Percentiles rank a stretch among this genome's conserved stretches.
These are phyloP conservation scores for Fusarium zealandicum DNA, from an alignment of 2,329 filamentous ascomycete genomes.

Conservation along the genomic window DNA sequence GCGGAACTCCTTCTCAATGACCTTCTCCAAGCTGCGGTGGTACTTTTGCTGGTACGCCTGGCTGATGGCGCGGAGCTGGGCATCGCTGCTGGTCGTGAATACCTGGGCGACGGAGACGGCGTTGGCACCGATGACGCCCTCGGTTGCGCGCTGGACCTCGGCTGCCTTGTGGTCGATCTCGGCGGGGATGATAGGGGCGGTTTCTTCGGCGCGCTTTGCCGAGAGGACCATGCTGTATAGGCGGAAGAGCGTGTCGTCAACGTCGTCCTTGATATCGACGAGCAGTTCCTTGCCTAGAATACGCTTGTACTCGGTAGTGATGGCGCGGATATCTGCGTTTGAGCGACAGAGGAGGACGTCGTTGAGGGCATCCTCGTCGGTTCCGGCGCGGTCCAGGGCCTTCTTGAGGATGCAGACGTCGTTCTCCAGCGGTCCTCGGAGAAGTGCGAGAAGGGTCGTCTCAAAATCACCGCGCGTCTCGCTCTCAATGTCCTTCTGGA, in stretches of 20 bases:
- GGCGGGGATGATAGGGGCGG: constrained; percentile 31
- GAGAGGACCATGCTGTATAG: constrained; percentile 47
- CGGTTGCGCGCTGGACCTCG: constrained; percentile 45
- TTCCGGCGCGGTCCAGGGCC: constrained; percentile 43
- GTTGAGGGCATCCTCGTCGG: constrained; percentile 46
- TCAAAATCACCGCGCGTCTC: constrained; percentile 45
- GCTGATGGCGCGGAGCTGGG: constrained; percentile 43
- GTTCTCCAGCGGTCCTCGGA: constrained; percentile 44
- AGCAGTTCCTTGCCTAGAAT: constrained; percentile 42
- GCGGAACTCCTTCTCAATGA: constrained; percentile 47
- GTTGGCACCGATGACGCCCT: constrained; percentile 43
- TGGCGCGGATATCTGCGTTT: constrained; percentile 48
- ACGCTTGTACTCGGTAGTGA: constrained; percentile 42
- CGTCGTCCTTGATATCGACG: constrained; percentile 43
- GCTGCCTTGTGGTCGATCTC: constrained; percentile 47
- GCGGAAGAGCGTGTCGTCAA: constrained; percentile 43
- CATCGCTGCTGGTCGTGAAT: constrained; percentile 43
- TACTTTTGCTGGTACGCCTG: constrained; percentile 45
- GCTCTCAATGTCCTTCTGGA: constrained; percentile 46
- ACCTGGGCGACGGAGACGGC: constrained; percentile 45
- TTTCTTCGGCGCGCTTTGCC: constrained; percentile 41
- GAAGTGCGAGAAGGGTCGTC: constrained; percentile 42
- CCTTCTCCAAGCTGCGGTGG: constrained; percentile 43
- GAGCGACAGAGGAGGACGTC: constrained; percentile 47
- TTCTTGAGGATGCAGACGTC: constrained; percentile 44